A percentile compares a stretch with the other conserved stretches of the same genome.
phyloP scores from a whole-genome alignment of 2,329 filamentous ascomycete genomes.

The Seiridium cupressi region DNA sequence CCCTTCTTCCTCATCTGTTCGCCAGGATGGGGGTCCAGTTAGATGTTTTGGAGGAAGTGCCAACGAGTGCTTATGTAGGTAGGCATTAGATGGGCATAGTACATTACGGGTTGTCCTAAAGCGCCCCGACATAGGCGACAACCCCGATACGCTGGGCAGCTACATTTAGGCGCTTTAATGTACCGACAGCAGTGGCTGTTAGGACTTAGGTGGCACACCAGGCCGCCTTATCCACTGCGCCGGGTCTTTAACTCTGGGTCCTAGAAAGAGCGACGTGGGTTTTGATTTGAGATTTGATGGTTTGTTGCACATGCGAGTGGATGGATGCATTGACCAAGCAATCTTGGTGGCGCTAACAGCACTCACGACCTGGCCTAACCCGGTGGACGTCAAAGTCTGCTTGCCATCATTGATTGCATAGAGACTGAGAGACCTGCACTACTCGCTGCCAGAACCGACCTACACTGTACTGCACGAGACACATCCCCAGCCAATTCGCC shows the following conservation, averaged over 20 bases:
- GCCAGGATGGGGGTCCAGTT: too few species aligned
- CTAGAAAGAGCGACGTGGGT: not conserved
- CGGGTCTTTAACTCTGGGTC: not conserved
- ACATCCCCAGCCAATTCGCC: not conserved
- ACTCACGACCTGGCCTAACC: constrained; percentile 7
- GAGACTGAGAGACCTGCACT: not conserved
- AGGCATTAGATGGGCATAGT: too few species aligned
- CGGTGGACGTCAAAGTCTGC: constrained; percentile 9
- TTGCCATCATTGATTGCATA: constrained; percentile 6
- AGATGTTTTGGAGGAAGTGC: too few species aligned
- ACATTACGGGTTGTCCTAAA: too few species aligned
- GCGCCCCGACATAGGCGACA: not conserved
- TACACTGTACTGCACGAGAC: not conserved
- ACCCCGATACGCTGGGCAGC: not conserved
- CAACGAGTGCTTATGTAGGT: too few species aligned
- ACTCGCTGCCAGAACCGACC: not conserved
- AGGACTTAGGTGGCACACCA: too few species aligned
- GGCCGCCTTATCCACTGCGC: not conserved
- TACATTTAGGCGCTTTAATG: too few species aligned
- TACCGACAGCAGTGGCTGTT: too few species aligned
- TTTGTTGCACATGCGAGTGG: constrained; percentile 1
- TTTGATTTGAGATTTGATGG: not conserved
- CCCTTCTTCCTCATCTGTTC: too few species aligned
- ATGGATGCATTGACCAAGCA: constrained; percentile 5
- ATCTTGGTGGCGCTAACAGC: constrained; percentile 2